Base-by-base conservation (phyloP, 306 rosid genomes). In the Trifolium pratense region DNA sequence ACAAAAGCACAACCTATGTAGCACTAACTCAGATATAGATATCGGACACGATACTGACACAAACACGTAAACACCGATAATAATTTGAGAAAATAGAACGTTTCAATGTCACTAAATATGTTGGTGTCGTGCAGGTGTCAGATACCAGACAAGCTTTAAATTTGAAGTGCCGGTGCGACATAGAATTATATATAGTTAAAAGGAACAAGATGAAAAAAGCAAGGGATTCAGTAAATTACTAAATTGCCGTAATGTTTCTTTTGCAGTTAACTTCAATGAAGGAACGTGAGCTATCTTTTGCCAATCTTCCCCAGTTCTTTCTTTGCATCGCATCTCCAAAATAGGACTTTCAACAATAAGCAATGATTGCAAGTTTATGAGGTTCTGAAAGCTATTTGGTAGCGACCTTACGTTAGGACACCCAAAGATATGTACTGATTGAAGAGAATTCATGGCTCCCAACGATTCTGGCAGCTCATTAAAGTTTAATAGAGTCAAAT, bases 351-450 rank as follows among this genome's bases (percentile, higher is more conserved):
- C 3, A 0, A 0, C 0, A 16, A 70, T 78, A 21, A 0, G 0
- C 11, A 62, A 31, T 0, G 18, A 0, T 16, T 9, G 13, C 49
- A 43, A 34, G 39, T 34, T 34, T 34, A 0, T 7, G 39, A 34
- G 39, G 39, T 34, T 34, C 39, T 34, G 39, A 34, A 34, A 34
- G 39, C 39, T 70, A 18, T 6, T n/a, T 3, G 81, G 77, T 0
- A 78, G 29, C 5, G 77, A 70, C 6, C 66, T 70, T 21, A 69
- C n/a, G 45, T 60, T 3, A 0, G 2, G 0, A 37, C 70, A 68
- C 0, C 0, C 0, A 0, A 0, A 0, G 18, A 65, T 11, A 0
- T 0, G 0, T 65, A 75, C 3, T 17, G 17, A 4, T 26, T 21
- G 21, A 25, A 75, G 73, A n/a, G 56, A 49, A 49, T 23, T 16